Evolutionary conservation across 140 eudicot genomes (phyloP).

Genomic region (Bidens hawaiensis): DNA sequence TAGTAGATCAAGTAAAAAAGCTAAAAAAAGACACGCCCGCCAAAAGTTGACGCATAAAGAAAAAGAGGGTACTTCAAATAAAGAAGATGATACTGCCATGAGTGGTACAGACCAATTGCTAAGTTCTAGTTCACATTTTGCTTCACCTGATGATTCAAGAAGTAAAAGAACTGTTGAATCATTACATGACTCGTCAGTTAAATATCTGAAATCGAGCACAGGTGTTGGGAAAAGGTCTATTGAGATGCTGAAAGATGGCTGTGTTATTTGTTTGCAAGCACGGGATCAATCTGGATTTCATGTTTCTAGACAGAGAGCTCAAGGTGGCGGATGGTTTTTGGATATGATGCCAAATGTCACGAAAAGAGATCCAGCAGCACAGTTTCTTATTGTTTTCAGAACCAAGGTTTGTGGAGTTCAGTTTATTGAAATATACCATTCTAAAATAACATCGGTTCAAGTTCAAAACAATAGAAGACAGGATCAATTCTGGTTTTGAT

Average conservation of each 20-base stretch:
- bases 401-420: conserved; percentile 53
- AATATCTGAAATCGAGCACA: conserved; percentile 41
- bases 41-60: conserved; percentile 75
- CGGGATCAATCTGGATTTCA: conserved; percentile 59
- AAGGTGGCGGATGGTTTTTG: conserved; percentile 96
- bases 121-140: conserved; percentile 49
- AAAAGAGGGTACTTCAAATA: conserved; percentile 53
- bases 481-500: too few species aligned
- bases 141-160: conserved; percentile 81
- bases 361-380: conserved; percentile 95
- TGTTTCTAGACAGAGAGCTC: conserved; percentile 87
- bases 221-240: conserved; percentile 38
- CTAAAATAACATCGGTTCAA: too few species aligned
- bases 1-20: conserved; percentile 91
- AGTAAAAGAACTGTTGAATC: conserved; percentile 57
- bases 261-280: conserved; percentile 67
- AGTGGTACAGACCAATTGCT: conserved; percentile 70
- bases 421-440: too few species aligned
- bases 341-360: conserved; percentile 68
- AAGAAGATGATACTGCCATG: conserved; percentile 79
- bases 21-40: conserved; percentile 79
- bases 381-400: conserved; percentile 75
- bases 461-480: too few species aligned
- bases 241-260: conserved; percentile 77
- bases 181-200: conserved; percentile 43